phyloP scores from a whole-genome alignment of 2,329 filamentous ascomycete genomes.

The Neoscytalidium dimidiatum region DNA sequence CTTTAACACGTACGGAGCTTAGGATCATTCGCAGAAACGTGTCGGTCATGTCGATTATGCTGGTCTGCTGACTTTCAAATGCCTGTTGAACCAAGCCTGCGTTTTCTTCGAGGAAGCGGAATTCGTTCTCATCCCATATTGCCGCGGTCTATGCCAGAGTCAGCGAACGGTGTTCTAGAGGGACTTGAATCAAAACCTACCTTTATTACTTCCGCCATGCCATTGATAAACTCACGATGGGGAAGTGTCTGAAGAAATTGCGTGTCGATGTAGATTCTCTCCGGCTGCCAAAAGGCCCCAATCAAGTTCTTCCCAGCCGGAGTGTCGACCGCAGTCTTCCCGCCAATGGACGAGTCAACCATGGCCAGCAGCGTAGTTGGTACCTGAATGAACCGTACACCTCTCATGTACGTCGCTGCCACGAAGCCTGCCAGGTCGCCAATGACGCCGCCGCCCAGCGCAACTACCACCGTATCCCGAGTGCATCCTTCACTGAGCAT shows the following conservation, averaged over 20 bases:
- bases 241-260: slow-evolving; percentile 88
- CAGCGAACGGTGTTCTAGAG: no score
- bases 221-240: slow-evolving; percentile 91
- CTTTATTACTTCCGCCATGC: slow-evolving; percentile 97
- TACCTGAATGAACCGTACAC: slow-evolving; percentile 93
- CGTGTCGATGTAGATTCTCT: slow-evolving; percentile 91
- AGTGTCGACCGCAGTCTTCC: slow-evolving; percentile 97
- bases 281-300: slow-evolving; percentile 94
- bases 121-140: slow-evolving; percentile 90
- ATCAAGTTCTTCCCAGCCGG: slow-evolving; percentile 95
- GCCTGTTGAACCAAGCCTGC: slow-evolving; percentile 74
- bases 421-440: slow-evolving; percentile 98
- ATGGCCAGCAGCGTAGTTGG: slow-evolving; percentile 93
- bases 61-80: slow-evolving; percentile 61
- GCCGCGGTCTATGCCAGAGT: slow-evolving; percentile 70
- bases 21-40: slow-evolving; percentile 67
- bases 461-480: slow-evolving; percentile 90
- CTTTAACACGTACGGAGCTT: slow-evolving; percentile 88
- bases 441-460: slow-evolving; percentile 93
- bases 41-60: slow-evolving; percentile 59
- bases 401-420: slow-evolving; percentile 97
- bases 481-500: slow-evolving; percentile 90
- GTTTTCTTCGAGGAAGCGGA: slow-evolving; percentile 79
- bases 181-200: slow-evolving; percentile 28
- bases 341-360: slow-evolving; percentile 98